Evolutionary conservation across 169 alveolate genomes (phyloP), one percentile per base, ranked within the genome.

Genomic region (Plasmodium relictum): DNA sequence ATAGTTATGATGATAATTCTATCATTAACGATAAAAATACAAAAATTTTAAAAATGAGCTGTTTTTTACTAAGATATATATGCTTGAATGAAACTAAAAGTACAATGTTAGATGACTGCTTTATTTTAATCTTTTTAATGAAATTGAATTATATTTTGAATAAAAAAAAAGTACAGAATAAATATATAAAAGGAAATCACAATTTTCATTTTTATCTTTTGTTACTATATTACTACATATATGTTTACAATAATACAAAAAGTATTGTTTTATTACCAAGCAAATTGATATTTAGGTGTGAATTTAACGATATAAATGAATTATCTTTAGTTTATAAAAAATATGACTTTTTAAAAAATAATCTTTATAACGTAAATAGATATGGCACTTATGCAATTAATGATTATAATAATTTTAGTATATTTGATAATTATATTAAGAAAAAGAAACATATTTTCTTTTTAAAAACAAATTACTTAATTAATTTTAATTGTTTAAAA

Each of bases 131-230:
- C 10, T 80, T 80, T 80, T 65, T 80, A 68, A 80, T 61, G 61
- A 80, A 80, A 80, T 45, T 80, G 44, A 80, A 62, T 80, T 68
- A 68, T 48, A 10, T 80, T n/a, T 7, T 80, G 26, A 71, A 80
- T n/a, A 68, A 20, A 58, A 56, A 80, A 69, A 48, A 59, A 8
- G 12, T 68, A 9, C n/a, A 26, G 48, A 1, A 54, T 56, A 68
- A 80, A 65, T 70, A 68, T 18, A 26, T 80, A 7, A 69, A 61
- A 52, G 20, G 42, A 8, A 68, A 80, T 61, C 66, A 68, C 62
- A 66, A 61, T 48, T 80, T 54, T 31, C 66, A 80, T 39, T 80
- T 80, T 62, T 80, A 80, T 45, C 10, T 16, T 61, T 45, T 80
- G 22, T 61, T 80, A 42, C 71, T 80, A 20, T 80, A 80, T 71